A percentile compares a stretch with the other conserved stretches of the same genome.
These are phyloP conservation scores for Daldinia grandis DNA, from an alignment of 495 filamentous ascomycete species.

Conservation along the genomic window DNA sequence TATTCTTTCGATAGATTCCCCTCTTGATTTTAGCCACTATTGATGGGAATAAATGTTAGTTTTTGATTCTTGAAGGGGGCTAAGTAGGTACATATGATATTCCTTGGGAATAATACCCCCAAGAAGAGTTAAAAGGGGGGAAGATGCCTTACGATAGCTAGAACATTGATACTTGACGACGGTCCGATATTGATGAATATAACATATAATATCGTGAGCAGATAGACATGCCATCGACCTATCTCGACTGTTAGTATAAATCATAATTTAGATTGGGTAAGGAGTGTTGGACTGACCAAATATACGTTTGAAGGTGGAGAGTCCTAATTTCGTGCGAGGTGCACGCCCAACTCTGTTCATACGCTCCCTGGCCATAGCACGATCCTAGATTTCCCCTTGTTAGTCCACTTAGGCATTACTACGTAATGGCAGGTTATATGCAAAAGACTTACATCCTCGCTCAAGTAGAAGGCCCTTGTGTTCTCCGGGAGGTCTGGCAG, in stretches of 20 bases:
- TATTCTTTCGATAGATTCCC: conserved; percentile 52
- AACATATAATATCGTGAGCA: conserved; percentile 56
- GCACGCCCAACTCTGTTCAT: conserved; percentile 60
- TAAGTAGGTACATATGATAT: too few species aligned
- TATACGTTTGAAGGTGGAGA: conserved; percentile 60
- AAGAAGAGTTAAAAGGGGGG: background rate
- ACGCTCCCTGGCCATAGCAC: conserved; percentile 52
- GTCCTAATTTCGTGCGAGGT: conserved; percentile 56
- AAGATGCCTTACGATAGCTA: conserved; percentile 37
- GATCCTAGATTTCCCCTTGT: conserved; percentile 47
- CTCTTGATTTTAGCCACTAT: conserved; percentile 55
- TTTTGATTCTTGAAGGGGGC: background rate
- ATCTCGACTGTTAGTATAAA: background rate
- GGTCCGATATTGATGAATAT: conserved; percentile 41
- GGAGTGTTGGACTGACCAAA: conserved; percentile 43
- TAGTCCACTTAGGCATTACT: background rate
- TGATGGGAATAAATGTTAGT: background rate
- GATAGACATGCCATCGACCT: conserved; percentile 60
- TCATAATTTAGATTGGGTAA: conserved; percentile 6
- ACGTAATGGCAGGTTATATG: too few species aligned
- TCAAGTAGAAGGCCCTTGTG: conserved; percentile 54
- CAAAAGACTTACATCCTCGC: conserved; percentile 43
- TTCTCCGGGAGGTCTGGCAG: conserved; percentile 55
- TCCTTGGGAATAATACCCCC: background rate
- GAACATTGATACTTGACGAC: conserved; percentile 39